A percentile compares a stretch with the other conserved stretches of the same genome.
phyloP scores from a whole-genome alignment of 164 flowering plant genomes.

The Chimonanthus praecox region DNA sequence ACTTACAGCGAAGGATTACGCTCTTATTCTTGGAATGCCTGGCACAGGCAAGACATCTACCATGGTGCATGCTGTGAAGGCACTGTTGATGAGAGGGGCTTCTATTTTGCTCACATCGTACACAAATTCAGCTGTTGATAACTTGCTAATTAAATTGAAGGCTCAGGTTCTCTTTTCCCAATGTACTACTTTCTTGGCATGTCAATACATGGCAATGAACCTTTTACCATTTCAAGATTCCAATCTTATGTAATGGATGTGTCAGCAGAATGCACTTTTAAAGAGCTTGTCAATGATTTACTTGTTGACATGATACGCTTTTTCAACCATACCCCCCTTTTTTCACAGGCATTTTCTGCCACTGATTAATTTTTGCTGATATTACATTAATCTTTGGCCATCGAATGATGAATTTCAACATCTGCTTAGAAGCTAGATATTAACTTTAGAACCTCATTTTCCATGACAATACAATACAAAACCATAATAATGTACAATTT shows the following conservation, averaged over 20 bases:
- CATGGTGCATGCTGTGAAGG: slow-evolving; percentile 98
- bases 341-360: no score
- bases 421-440: no score
- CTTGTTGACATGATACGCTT: no score
- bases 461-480: no score
- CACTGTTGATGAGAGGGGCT: slow-evolving; percentile 89
- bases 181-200: slow-evolving; percentile 2
- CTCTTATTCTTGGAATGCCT: slow-evolving; percentile 98
- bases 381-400: no score
- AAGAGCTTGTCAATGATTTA: no score
- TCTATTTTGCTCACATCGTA: slow-evolving; percentile 94
- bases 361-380: no score
- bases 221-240: neutral
- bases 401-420: no score
- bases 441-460: no score
- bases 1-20: slow-evolving; percentile 89
- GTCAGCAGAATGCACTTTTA: no score
- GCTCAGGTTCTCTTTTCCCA: slow-evolving; percentile 59
- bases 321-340: no score
- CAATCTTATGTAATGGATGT: neutral
- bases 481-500: no score
- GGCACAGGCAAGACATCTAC: slow-evolving; percentile 99
- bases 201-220: neutral
- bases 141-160: slow-evolving; percentile 90
- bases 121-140: slow-evolving; percentile 97